Evolutionary conservation across 139 green algal genomes (phyloP).

Genomic region (Coelastrella sp.): DNA sequence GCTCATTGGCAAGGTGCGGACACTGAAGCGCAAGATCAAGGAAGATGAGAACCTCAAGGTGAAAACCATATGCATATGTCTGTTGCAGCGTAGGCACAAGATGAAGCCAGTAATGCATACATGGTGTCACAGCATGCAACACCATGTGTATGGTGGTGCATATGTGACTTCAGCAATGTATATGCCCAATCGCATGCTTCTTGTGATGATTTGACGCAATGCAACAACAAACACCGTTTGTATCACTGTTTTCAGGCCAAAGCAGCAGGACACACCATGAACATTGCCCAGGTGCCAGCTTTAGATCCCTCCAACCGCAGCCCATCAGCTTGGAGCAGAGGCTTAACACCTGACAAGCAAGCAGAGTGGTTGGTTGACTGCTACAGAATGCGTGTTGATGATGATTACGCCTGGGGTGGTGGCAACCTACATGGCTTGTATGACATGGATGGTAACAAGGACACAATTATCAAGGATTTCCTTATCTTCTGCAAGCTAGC

Average conservation of each 20-base stretch:
- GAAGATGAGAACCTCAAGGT: background rate
- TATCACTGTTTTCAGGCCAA: too few relatives aligned
- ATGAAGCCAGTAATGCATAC: too few relatives aligned
- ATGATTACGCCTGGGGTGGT: slow-evolving; percentile 48
- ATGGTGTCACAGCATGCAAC: too few relatives aligned
- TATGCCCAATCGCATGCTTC: too few relatives aligned
- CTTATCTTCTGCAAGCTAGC: slow-evolving; percentile 58
- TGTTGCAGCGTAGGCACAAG: background rate
- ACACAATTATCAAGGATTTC: slow-evolving; percentile 45
- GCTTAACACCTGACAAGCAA: slow-evolving; percentile 11
- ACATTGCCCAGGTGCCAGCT: background rate
- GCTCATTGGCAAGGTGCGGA: background rate
- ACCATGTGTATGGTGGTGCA: too few relatives aligned
- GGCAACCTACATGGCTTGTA: slow-evolving; percentile 54
- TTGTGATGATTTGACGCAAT: too few relatives aligned
- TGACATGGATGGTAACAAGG: background rate
- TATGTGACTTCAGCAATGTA: too few relatives aligned
- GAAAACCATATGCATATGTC: background rate
- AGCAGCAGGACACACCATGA: background rate
- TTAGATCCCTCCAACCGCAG: background rate
- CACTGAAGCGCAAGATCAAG: background rate
- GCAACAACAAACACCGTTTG: too few relatives aligned
- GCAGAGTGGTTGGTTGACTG: slow-evolving; percentile 56
- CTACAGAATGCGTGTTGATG: slow-evolving; percentile 57
- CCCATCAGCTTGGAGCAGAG: background rate